phyloP scores from a whole-genome alignment of 306 rosid genomes.

The Pterocarpus santalinus region DNA sequence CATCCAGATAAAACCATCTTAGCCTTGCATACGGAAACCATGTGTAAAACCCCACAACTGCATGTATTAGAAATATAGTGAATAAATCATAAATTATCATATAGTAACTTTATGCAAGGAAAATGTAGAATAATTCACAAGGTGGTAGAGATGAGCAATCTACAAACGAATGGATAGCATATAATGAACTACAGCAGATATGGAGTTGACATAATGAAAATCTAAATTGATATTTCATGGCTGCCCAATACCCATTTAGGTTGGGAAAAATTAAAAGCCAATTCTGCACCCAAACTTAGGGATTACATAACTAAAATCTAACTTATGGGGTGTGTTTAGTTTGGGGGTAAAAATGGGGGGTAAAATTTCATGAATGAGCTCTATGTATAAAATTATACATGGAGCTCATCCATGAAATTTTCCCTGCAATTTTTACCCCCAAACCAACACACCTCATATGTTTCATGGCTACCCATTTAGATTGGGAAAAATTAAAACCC shows the following conservation, averaged over 20 bases:
- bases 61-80: slow-evolving; percentile 48
- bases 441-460: neutral
- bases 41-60: slow-evolving; percentile 99
- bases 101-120: neutral
- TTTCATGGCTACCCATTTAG: slow-evolving; percentile 16
- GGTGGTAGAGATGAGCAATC: slow-evolving; percentile 23
- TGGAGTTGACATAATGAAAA: neutral
- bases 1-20: slow-evolving; percentile 41
- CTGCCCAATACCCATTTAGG: too few species aligned
- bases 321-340: too few species aligned
- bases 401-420: too few species aligned
- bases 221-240: too few species aligned
- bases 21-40: slow-evolving; percentile 56
- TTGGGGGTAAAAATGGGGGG: too few species aligned
- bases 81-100: slow-evolving; percentile 32
- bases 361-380: too few species aligned
- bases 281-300: too few species aligned
- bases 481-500: slow-evolving; percentile 21
- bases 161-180: slow-evolving; percentile 26
- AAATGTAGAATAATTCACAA: neutral
- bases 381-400: too few species aligned
- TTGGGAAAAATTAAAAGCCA: too few species aligned
- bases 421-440: too few species aligned
- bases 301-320: too few species aligned
- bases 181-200: slow-evolving; percentile 1